Evolutionary conservation across 2,329 filamentous ascomycete genomes (phyloP), one percentile per base, ranked within the genome.

Genomic region (Coniochaeta hoffmannii): DNA sequence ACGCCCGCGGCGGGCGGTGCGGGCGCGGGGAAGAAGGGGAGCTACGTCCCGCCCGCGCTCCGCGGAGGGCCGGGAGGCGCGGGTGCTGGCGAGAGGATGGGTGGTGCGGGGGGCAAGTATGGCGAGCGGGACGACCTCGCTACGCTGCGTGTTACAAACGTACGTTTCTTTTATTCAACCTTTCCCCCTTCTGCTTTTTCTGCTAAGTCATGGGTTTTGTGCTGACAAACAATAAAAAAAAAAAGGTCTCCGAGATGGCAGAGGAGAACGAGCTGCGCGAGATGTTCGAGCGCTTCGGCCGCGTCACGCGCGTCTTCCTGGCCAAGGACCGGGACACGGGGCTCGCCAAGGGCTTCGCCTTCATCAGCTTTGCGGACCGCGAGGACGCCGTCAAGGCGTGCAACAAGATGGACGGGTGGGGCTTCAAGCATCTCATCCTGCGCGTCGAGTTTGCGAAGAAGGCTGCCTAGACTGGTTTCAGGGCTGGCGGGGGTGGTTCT

Each of bases 301-400:
- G 92, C 64, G 94, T 99, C 69, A 97, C 93, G 56, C 86, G 94
- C 73, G 94, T 99, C 53, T 99, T 99, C 81, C 76, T 99, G 67
- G 94, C 94, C 66, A 97, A 97, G 82, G 94, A 99, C 77, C 82
- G 94, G 70, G 94, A 99, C 67, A 99, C 94, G 38, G 90, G 91
- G 59, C 79, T 93, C 71, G 94, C 94, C 65, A 99, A 99, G 85
- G 94, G 94, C 60, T 99, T 99, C 72, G 95, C 95, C 26, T 99
- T 99, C 73, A 96, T 99, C 80, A 96, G 90, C 73, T 99, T 94
- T 69, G 89, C 88, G 58, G 94, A 99, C 72, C 81, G 94, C 64
- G 74, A 80, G 63, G 94, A 99, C 73, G 94, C 94, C 63, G 89
- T 89, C 65, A 89, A 88, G 77, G 94, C 94, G 38, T 96, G 90